These are phyloP conservation scores for Suhomyces sp. DNA, from an alignment of 805 yeast genomes.

Conservation along the genomic window DNA sequence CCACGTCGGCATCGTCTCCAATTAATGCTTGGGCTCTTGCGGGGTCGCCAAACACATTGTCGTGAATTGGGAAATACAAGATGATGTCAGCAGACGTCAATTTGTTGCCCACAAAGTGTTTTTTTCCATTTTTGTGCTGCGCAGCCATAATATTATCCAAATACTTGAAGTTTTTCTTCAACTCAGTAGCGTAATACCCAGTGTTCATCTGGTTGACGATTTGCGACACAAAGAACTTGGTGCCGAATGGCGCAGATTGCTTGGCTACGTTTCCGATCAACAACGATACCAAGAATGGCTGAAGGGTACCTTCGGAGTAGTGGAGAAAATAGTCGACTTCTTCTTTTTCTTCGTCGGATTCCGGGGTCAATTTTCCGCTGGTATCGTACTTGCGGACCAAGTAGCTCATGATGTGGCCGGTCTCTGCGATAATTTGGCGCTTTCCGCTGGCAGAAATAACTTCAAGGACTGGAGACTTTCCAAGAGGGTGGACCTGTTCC, in stretches of 20 bases:
- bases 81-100: conserved; percentile 40
- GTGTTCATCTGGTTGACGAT: conserved; percentile 22
- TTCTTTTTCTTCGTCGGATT: conserved; percentile 37
- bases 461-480: conserved; percentile 36
- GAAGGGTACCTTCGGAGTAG: conserved; percentile 25
- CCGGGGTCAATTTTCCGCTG: conserved; percentile 21
- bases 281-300: conserved; percentile 19
- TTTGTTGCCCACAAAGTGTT: conserved; percentile 31
- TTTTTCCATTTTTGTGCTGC: conserved; percentile 16
- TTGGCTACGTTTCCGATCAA: conserved; percentile 25
- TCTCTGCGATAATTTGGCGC: conserved; percentile 41
- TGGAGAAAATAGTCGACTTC: conserved; percentile 24
- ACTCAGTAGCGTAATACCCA: conserved; percentile 25
- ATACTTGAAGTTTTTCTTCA: conserved; percentile 21
- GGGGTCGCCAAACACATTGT: conserved; percentile 13
- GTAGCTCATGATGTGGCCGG: conserved; percentile 57
- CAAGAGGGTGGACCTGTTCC: conserved; percentile 32
- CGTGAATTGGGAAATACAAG: conserved; percentile 31
- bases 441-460: conserved; percentile 19
- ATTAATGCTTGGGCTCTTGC: neutral
- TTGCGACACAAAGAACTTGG: conserved; percentile 17
- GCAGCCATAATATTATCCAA: conserved; percentile 28
- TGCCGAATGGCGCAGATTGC: conserved; percentile 26
- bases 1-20: conserved; percentile 7
- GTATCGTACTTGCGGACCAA: conserved; percentile 49